Percentiles rank a stretch among this genome's conserved stretches.
phyloP scores from a whole-genome alignment of 805 yeast genomes.

The Candida maesae region DNA sequence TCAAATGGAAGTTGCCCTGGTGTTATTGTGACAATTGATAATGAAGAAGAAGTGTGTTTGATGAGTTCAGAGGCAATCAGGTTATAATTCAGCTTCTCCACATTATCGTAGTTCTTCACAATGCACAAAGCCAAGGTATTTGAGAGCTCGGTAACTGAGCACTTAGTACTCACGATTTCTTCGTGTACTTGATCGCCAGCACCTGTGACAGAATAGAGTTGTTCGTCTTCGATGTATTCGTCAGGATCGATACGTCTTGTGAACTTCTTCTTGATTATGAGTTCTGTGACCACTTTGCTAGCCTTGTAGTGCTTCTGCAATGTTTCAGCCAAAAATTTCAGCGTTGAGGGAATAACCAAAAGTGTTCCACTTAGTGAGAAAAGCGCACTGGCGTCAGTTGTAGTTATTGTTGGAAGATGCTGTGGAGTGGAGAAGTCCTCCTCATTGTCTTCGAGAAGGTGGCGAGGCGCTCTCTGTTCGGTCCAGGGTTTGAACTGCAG shows the following conservation, averaged over 20 bases:
- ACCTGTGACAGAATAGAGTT: slow-evolving; percentile 35
- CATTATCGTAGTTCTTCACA: slow-evolving; percentile 22
- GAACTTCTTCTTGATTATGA: slow-evolving; percentile 11
- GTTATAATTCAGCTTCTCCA: slow-evolving; percentile 32
- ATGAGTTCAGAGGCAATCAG: slow-evolving; percentile 27
- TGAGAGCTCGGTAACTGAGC: slow-evolving; percentile 19
- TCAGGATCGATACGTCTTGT: slow-evolving; percentile 9
- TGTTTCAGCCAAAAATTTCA: slow-evolving; percentile 19
- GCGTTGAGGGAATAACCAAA: slow-evolving; percentile 11
- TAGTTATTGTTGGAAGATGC: slow-evolving; percentile 13
- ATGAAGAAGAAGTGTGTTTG: neutral
- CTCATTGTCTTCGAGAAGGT: slow-evolving; percentile 43
- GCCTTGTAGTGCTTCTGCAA: neutral
- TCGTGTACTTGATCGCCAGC: slow-evolving; percentile 6
- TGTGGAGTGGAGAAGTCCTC: slow-evolving; percentile 23
- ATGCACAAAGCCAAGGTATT: slow-evolving; percentile 11
- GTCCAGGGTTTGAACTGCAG: slow-evolving; percentile 44
- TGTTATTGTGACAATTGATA: slow-evolving; percentile 18
- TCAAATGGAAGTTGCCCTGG: slow-evolving; percentile 34
- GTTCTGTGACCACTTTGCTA: neutral
- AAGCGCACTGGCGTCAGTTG: neutral
- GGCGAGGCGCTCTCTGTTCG: slow-evolving; percentile 43
- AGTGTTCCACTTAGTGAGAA: slow-evolving; percentile 14
- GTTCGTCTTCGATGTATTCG: slow-evolving; percentile 47
- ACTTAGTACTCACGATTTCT: slow-evolving; percentile 4